Evolutionary conservation across 176 grass and related monocot genomes (phyloP).

Genomic region (Zea luxurians): DNA sequence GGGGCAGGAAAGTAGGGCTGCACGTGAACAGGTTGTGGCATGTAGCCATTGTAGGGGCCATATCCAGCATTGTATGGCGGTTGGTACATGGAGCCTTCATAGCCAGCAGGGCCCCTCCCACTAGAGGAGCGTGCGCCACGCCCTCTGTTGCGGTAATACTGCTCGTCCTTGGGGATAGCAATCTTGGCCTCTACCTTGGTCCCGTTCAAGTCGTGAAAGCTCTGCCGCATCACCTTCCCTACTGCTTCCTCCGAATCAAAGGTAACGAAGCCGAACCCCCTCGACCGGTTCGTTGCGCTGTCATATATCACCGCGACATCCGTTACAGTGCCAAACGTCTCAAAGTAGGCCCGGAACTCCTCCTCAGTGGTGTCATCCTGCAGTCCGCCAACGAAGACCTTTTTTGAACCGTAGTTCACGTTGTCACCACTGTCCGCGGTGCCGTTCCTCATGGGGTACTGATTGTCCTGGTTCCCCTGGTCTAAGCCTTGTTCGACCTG

Average conservation of each 20-base stretch:
- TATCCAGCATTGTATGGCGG: slow-evolving; percentile 32
- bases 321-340: slow-evolving; percentile 69
- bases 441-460: neutral
- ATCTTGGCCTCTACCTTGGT: slow-evolving; percentile 70
- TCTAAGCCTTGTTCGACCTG: slow-evolving; percentile 32
- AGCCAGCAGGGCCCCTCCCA: slow-evolving; percentile 26
- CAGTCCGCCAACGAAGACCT: slow-evolving; percentile 85
- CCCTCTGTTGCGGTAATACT: slow-evolving; percentile 35
- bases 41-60: slow-evolving; percentile 44
- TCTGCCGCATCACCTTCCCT: slow-evolving; percentile 51
- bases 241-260: slow-evolving; percentile 67
- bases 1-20: slow-evolving; percentile 34
- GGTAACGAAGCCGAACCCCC: slow-evolving; percentile 89
- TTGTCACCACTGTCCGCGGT: neutral
- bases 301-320: slow-evolving; percentile 83
- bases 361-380: slow-evolving; percentile 57
- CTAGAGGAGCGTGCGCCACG: slow-evolving; percentile 40
- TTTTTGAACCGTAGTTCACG: slow-evolving; percentile 49
- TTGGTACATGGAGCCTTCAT: slow-evolving; percentile 33
- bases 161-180: slow-evolving; percentile 71
- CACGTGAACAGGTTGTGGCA: slow-evolving; percentile 33
- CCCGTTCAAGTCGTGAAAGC: slow-evolving; percentile 68
- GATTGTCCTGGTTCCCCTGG: slow-evolving; percentile 31
- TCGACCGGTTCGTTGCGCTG: slow-evolving; percentile 52
- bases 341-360: slow-evolving; percentile 67